Evolutionary conservation across 306 rosid species (phyloP).

Genomic region (Cucurbita maxima): DNA sequence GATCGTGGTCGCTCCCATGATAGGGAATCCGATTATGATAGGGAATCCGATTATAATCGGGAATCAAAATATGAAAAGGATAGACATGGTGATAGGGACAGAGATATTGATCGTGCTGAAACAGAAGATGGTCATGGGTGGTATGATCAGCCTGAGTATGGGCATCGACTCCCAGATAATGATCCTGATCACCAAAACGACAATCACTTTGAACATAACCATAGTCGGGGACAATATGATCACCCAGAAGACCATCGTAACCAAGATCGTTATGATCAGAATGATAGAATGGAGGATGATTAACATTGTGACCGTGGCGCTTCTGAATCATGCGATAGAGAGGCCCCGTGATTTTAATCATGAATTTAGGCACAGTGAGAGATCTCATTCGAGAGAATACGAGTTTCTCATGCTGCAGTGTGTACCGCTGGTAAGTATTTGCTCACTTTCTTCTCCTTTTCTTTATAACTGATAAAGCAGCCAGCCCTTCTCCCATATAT

Average conservation of each 20-base stretch:
- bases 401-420: neutral
- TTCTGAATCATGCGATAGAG: slow-evolving; percentile 52
- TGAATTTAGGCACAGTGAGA: slow-evolving; percentile 44
- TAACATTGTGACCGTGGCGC: slow-evolving; percentile 33
- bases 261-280: slow-evolving; percentile 38
- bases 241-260: slow-evolving; percentile 39
- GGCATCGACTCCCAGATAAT: slow-evolving; percentile 45
- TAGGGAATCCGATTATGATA: slow-evolving; percentile 48
- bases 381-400: slow-evolving; percentile 72
- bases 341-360: slow-evolving; percentile 42
- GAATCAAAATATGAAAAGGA: slow-evolving; percentile 63
- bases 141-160: slow-evolving; percentile 56
- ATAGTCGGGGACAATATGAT: slow-evolving; percentile 42
- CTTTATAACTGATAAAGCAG: too few relatives aligned
- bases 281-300: slow-evolving; percentile 58
- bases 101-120: slow-evolving; percentile 32
- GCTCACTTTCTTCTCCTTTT: too few relatives aligned
- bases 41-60: slow-evolving; percentile 42
- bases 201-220: slow-evolving; percentile 42
- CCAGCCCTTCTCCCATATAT: neutral
- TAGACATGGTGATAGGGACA: slow-evolving; percentile 40
- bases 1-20: slow-evolving; percentile 64
- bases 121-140: slow-evolving; percentile 60
- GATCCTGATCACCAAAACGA: slow-evolving; percentile 47
- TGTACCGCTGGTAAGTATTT: neutral